Evolutionary conservation across 306 rosid genomes (phyloP), one percentile per base, ranked within the genome.

Genomic region (Cicer pinnatifidum): DNA sequence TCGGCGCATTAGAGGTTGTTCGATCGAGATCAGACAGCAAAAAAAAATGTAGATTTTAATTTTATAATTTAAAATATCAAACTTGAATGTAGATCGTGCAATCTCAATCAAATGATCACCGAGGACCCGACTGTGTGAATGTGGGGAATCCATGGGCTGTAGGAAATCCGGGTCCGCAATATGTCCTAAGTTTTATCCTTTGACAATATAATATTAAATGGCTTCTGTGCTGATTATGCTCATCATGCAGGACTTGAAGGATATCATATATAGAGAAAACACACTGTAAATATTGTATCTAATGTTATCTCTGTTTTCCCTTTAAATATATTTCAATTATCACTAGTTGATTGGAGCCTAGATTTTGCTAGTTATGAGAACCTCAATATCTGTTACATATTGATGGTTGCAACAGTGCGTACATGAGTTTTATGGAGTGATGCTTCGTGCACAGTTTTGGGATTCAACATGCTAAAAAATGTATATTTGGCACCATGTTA

Each of bases 241-340:
- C 76, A 48, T 67, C 66, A 37, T 76, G 82, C 87, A 78, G 79
- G 84, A 48, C 72, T 73, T 80, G 46, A 61, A 53, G 77, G 73
- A 52, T 67, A 56, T 40, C 23, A 28, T 54, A 28, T 54, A 13
- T 47, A 43, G 15, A 75, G 69, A 46, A 76, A 76, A 66, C 77
- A 73, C 71, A 76, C 68, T 88, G 88, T 86, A 86, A 76, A 86
- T 88, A 7, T 52, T 5, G 71, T 60, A 54, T 35, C 16, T 54
- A 40, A 45, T 16, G 38, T 65, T 54, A 15, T 11, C 12, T 6
- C 50, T 1, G 15, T 58, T 58, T 9, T 19, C 28, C 33, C 13
- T 54, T 43, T 50, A 9, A 54, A 57, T 69, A 57, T 59, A 71
- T 75, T 8, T 70, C 57, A 66, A 65, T 66, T 12, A 52, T 57